Conservation (phyloP, 2,329 filamentous ascomycete species). For the Zymoseptoria ardabiliae region DNA sequence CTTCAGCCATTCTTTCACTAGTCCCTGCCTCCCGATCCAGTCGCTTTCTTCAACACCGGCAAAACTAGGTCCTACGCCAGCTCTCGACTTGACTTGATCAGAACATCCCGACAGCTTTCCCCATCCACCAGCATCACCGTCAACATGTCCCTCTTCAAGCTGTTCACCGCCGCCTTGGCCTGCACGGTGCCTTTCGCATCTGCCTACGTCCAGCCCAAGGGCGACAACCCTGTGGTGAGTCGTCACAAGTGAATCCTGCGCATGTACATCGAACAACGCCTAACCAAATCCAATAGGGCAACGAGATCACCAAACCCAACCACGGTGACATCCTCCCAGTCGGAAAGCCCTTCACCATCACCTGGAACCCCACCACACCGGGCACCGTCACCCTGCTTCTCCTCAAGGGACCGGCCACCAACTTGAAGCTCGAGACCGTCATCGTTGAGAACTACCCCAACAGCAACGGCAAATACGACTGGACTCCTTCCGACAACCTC, state of each 20-base stretch:
- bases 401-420: constrained; percentile 50
- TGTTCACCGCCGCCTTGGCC: constrained; percentile 49
- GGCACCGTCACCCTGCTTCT: constrained; percentile 52
- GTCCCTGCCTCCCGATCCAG: not conserved
- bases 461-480: constrained; percentile 45
- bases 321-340: constrained; percentile 48
- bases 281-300: constrained; percentile 34
- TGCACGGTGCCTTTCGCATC: constrained; percentile 43
- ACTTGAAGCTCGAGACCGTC: constrained; percentile 45
- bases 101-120: not conserved
- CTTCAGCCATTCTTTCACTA: not conserved
- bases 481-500: constrained; percentile 47
- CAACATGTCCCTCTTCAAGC: constrained; percentile 33
- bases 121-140: constrained; percentile 13
- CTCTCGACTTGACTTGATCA: not conserved
- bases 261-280: not conserved
- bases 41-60: not conserved
- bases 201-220: constrained; percentile 32
- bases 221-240: constrained; percentile 21
- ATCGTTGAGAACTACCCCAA: constrained; percentile 50
- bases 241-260: not conserved
- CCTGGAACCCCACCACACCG: constrained; percentile 46
- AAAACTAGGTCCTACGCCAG: not conserved
- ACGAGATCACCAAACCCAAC: constrained; percentile 48
- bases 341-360: constrained; percentile 51